Base-by-base conservation (phyloP, 164 flowering plant species). In the Euptelea pleiosperma region DNA sequence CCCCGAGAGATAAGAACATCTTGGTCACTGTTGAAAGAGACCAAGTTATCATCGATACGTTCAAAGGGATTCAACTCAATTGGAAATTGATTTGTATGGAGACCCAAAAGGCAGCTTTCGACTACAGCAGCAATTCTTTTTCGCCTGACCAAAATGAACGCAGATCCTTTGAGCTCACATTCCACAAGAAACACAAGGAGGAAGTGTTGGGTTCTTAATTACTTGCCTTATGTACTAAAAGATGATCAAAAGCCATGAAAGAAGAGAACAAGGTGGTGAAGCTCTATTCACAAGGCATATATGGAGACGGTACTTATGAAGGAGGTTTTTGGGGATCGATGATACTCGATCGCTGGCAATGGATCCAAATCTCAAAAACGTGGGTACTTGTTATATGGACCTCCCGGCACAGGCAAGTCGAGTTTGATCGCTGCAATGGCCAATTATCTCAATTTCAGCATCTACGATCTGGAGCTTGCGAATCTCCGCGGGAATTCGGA, bases 371-470 rank as follows among this genome's bases (percentile, higher is more conserved):
- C 52, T 16, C 21, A 83, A 79, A 85, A 81, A 57, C 69, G 86
- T 0, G 88, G 88, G 64, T 85, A 83, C 29, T 61, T 85, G 69
- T 60, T 85, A 30, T 74, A 74, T 37, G 91, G 86, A 4, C 91
- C 87, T 3, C 86, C 88, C 0, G 86, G 91, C 0, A 85, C 86
- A 0, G 89, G 89, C 78, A 86, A 86, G 52, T 83, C 89, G 34
- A 86, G 89, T 51, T 65, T 86, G 79, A 71, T 86, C 3, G 92
- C 87, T 19, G 85, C 92, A 21, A 80, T 86, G 76, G 85, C 92
- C 10, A 86, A 86, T 60, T 73, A 80, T 39, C 73, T 84, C 9
- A 78, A 67, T 54, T 82, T 73, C 46, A 76, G 78, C n/a, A n/a
- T n/a, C n/a, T n/a, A n/a, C n/a, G n/a, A n/a, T n/a, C n/a, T n/a